A percentile compares a stretch with the other conserved stretches of the same genome.
Conservation (phyloP, 2,329 filamentous ascomycete genomes). For the Aureobasidium vineae region DNA sequence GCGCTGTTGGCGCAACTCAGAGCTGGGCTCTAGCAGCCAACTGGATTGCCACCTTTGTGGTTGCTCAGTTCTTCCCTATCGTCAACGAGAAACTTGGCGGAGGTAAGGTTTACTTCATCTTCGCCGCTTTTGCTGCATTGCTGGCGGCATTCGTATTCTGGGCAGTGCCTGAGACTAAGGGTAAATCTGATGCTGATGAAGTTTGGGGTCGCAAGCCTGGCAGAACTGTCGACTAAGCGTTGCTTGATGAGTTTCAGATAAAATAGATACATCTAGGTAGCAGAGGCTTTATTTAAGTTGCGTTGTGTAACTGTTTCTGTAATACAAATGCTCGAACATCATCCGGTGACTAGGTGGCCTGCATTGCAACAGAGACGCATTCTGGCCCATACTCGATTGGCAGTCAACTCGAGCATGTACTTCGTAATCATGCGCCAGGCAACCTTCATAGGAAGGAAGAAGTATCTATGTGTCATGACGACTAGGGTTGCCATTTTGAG, state of each 20-base stretch:
- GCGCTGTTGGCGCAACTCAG: slow-evolving; percentile 89
- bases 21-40: slow-evolving; percentile 84
- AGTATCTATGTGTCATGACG: too few relatives aligned
- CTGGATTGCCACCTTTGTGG: slow-evolving; percentile 85
- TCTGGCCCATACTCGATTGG: not conserved
- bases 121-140: slow-evolving; percentile 68
- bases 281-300: not conserved
- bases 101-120: slow-evolving; percentile 90
- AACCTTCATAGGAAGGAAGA: not conserved
- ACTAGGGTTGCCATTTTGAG: not conserved
- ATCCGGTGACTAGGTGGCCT: not conserved
- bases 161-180: slow-evolving; percentile 80
- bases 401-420: not conserved
- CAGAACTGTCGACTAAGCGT: slow-evolving; percentile 20
- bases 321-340: not conserved
- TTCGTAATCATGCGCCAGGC: not conserved
- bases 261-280: not conserved
- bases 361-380: not conserved
- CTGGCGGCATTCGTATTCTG: slow-evolving; percentile 70
- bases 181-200: slow-evolving; percentile 78
- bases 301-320: not conserved
- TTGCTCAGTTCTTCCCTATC: slow-evolving; percentile 93
- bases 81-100: slow-evolving; percentile 74
- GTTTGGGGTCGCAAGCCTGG: slow-evolving; percentile 72
- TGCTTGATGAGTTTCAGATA: not conserved